These are phyloP conservation scores for Melocanna baccifera DNA, from an alignment of 176 grass and related monocot species.

Conservation along the genomic window DNA sequence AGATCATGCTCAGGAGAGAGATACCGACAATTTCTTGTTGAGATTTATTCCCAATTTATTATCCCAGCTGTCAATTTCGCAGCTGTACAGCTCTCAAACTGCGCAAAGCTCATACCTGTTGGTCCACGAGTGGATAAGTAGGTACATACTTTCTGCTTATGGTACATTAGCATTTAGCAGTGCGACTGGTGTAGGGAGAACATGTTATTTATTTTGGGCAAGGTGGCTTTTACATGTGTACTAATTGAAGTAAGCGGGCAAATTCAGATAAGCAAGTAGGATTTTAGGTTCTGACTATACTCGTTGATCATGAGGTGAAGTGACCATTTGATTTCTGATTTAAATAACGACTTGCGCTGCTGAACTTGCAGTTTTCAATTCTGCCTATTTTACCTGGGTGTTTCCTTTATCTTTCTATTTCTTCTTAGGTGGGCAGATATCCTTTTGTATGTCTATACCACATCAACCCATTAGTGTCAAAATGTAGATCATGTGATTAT, in stretches of 20 bases:
- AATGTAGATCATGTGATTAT: background rate
- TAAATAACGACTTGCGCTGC: background rate
- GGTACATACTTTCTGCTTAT: background rate
- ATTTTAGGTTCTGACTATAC: background rate
- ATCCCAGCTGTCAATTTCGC: background rate
- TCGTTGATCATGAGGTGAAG: background rate
- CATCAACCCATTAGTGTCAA: background rate
- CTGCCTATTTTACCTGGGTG: background rate
- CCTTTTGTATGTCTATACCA: background rate
- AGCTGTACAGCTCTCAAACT: background rate
- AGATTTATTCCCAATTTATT: constrained; percentile 10
- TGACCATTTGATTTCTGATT: background rate
- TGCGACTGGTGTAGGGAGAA: background rate
- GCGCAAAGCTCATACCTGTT: background rate
- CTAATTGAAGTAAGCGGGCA: background rate
- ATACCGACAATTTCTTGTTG: background rate
- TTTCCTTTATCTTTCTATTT: constrained; percentile 3
- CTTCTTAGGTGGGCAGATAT: background rate
- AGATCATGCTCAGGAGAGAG: background rate
- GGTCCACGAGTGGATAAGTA: background rate
- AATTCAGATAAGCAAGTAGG: background rate
- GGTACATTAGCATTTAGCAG: background rate
- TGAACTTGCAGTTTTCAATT: background rate
- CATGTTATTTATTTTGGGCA: background rate
- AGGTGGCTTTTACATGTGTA: background rate